phyloP scores from a whole-genome alignment of 2,329 filamentous ascomycete genomes.

The Trematosphaeria pertusa region DNA sequence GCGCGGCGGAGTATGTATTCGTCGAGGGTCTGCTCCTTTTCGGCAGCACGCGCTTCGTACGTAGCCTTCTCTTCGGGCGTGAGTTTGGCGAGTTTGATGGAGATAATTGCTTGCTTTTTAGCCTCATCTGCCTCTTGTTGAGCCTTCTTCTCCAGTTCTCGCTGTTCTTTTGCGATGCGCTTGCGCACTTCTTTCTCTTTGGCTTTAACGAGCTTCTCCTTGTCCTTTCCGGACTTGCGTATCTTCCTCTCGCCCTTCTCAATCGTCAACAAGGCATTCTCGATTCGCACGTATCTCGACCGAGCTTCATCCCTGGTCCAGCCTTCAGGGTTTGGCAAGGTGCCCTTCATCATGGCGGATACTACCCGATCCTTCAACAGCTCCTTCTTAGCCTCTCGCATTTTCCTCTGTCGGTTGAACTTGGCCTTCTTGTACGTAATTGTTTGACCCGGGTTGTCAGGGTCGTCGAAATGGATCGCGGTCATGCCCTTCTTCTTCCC shows the following conservation, averaged over 20 bases:
- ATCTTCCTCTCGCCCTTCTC: constrained; percentile 19
- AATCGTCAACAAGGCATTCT: not conserved
- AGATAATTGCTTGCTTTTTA: constrained; percentile 18
- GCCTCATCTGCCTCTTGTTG: constrained; percentile 6
- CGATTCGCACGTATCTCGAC: constrained; percentile 8
- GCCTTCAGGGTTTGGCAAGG: constrained; percentile 19
- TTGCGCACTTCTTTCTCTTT: constrained; percentile 3
- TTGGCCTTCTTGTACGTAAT: constrained; percentile 11
- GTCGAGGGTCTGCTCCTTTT: constrained; percentile 48
- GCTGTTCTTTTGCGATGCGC: not conserved
- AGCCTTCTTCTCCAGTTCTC: constrained; percentile 5
- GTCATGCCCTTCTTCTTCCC: constrained; percentile 1
- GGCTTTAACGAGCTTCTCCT: constrained; percentile 1
- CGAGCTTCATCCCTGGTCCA: constrained; percentile 18
- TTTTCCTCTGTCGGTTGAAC: constrained; percentile 6
- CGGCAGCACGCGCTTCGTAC: constrained; percentile 43
- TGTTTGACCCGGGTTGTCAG: constrained; percentile 3
- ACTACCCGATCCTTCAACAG: constrained; percentile 13
- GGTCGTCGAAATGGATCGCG: constrained; percentile 5
- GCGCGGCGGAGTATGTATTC: constrained; percentile 43
- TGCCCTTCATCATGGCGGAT: constrained; percentile 17
- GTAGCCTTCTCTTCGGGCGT: constrained; percentile 34
- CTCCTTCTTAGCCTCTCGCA: constrained; percentile 17
- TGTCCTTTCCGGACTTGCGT: constrained; percentile 6
- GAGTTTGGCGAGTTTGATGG: constrained; percentile 36